Base-by-base conservation (phyloP, 805 yeast species). In the Candida manassasensis region DNA sequence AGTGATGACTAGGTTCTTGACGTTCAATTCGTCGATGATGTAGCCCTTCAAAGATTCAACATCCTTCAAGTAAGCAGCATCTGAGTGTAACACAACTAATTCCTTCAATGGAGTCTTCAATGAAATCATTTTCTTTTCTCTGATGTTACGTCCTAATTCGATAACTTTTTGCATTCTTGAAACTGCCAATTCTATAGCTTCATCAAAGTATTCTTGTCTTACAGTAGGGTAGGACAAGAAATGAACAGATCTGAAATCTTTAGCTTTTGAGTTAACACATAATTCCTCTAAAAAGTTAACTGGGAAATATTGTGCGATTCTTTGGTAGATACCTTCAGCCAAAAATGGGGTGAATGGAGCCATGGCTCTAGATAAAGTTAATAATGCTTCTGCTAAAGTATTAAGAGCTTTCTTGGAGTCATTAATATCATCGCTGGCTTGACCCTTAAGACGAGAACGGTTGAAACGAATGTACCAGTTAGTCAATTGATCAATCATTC, bases 391-490 rank as follows among this genome's bases (percentile, higher is more conserved):
- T 38, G 89, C 80, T 61, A 93, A 71, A 16, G 97, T 84, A 67
- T 93, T 93, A 53, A 93, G 75, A 32, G 96, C 96, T 52, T 75
- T 76, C 49, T 79, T 61, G 51, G 96, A 83, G 57, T 93, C 98
- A 38, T 79, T 82, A 34, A 77, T 63, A 41, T 95, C 96, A 41
- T 75, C 81, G 55, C 83, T 93, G 21, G 67, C 42, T 45, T 58
- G 59, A 59, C 97, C 97, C 81, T 93, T 93, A 55, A 93, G 77
- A 73, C 99, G 90, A 70, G 87, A 80, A 71, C 99, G 89, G 72
- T 93, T 93, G 66, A 93, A 85, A 63, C 99, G 83, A 60, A 93
- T 93, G 71, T 93, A 93, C 97, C 97, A 93, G 71, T 93, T 93
- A 47, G 99, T 93, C 64, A 93, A 76, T 57, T 86, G 86, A 55